phyloP scores from a whole-genome alignment of 2,329 filamentous ascomycete genomes.

The Arthroderma sp. region DNA sequence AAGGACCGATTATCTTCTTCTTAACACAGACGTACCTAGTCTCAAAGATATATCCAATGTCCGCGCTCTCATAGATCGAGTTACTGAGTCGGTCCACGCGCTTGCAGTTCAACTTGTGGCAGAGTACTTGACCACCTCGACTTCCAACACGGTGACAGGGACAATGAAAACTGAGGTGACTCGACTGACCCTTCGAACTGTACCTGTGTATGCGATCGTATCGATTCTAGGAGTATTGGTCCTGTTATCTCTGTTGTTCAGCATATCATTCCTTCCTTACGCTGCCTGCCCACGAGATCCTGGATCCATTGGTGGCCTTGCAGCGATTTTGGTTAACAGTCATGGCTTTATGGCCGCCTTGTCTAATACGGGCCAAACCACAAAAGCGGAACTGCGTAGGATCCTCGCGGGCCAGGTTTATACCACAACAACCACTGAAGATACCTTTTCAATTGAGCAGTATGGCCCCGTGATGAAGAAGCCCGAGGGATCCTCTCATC shows the following conservation, averaged over 20 bases:
- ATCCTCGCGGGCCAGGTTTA: neutral
- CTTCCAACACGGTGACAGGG: neutral
- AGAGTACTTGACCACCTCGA: neutral
- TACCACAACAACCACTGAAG: neutral
- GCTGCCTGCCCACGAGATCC: conserved; percentile 8
- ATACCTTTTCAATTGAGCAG: neutral
- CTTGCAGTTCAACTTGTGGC: neutral
- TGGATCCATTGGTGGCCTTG: conserved; percentile 7
- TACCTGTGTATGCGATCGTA: neutral
- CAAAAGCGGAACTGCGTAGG: neutral
- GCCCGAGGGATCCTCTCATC: neutral
- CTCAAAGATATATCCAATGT: neutral
- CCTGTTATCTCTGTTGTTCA: neutral
- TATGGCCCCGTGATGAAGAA: too few relatives aligned
- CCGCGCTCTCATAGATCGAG: neutral
- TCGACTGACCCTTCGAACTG: neutral
- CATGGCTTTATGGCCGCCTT: conserved; percentile 2
- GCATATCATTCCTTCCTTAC: conserved; percentile 5
- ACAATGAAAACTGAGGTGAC: neutral
- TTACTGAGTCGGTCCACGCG: neutral
- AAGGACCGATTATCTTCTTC: too few relatives aligned
- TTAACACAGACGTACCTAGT: too few relatives aligned
- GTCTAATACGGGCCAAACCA: neutral
- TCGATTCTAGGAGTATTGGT: neutral
- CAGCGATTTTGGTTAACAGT: conserved; percentile 6